A percentile compares a stretch with the other conserved stretches of the same genome.
These are phyloP conservation scores for Peronospora farinosa DNA, from an alignment of 352 stramenopile genomes.

Conservation along the genomic window DNA sequence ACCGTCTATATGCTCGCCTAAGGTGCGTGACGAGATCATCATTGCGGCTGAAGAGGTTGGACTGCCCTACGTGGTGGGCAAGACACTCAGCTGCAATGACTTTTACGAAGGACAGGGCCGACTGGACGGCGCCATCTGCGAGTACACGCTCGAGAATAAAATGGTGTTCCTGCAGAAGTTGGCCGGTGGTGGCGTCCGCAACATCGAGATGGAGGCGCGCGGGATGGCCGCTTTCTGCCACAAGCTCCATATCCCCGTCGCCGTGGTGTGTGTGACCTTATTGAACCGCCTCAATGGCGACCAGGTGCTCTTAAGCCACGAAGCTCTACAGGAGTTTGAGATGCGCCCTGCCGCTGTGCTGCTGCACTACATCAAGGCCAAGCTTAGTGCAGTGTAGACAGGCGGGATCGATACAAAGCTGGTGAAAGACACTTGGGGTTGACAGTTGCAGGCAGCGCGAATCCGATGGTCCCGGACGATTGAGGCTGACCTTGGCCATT, in stretches of 20 bases:
- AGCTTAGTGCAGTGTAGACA: constrained; percentile 25
- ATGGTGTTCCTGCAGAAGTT: constrained; percentile 58
- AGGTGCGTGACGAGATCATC: constrained; percentile 52
- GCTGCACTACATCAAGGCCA: constrained; percentile 72
- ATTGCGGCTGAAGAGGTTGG: constrained; percentile 39
- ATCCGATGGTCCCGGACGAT: too few species aligned
- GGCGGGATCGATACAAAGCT: not conserved
- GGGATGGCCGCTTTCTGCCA: constrained; percentile 70
- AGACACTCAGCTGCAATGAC: constrained; percentile 81
- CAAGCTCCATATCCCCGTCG: constrained; percentile 71
- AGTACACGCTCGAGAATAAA: constrained; percentile 76
- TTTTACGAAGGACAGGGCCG: constrained; percentile 83
- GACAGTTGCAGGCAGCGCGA: constrained; percentile 10
- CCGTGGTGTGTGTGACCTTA: constrained; percentile 65
- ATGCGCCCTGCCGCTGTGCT: constrained; percentile 49
- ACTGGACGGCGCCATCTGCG: constrained; percentile 75
- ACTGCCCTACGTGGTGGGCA: constrained; percentile 58
- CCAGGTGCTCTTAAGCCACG: constrained; percentile 54
- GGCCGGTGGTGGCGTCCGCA: constrained; percentile 52
- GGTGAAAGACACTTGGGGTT: not conserved
- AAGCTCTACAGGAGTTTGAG: constrained; percentile 61
- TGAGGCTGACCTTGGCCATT: constrained; percentile 1
- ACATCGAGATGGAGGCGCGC: constrained; percentile 84
- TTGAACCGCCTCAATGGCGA: constrained; percentile 77
- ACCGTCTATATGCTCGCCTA: constrained; percentile 47